Evolutionary conservation across 352 stramenopile species (phyloP).

Genomic region (Globisporangium iwayamae): DNA sequence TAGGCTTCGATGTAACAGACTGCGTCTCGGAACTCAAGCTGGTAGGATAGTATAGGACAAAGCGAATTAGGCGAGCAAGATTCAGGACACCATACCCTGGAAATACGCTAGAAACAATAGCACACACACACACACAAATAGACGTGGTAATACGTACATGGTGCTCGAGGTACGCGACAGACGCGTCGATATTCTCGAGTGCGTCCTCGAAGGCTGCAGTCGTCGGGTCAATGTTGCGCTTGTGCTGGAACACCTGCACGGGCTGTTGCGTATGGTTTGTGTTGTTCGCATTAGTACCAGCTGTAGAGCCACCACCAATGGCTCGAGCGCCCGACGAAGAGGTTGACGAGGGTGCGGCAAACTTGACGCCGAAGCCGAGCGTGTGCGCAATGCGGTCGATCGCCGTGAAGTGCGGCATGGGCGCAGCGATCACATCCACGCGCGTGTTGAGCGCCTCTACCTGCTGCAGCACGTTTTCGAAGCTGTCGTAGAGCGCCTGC

Average conservation of each 20-base stretch:
- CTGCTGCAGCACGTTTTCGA: constrained; percentile 63
- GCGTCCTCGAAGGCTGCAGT: constrained; percentile 52
- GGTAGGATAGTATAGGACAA: not conserved
- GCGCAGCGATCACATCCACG: constrained; percentile 54
- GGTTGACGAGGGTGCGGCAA: constrained; percentile 29
- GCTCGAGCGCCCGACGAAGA: not conserved
- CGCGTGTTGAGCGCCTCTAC: constrained; percentile 59
- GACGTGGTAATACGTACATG: constrained; percentile 40
- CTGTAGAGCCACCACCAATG: not conserved
- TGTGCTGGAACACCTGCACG: constrained; percentile 79
- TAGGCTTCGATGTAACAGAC: constrained; percentile 76
- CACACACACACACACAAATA: not conserved
- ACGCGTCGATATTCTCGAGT: constrained; percentile 68
- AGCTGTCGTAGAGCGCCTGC: constrained; percentile 70
- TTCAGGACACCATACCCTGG: not conserved
- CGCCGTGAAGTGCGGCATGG: constrained; percentile 71
- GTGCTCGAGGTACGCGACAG: constrained; percentile 53
- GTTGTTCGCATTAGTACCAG: not conserved
- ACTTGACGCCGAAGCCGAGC: constrained; percentile 71
- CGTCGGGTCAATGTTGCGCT: constrained; percentile 68
- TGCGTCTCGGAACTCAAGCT: constrained; percentile 71
- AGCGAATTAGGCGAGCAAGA: not conserved
- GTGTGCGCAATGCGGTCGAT: constrained; percentile 52
- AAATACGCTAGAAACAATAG: not conserved
- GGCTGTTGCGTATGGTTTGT: constrained; percentile 18